phyloP scores from a whole-genome alignment of 306 rosid species.

The Glycine soja region DNA sequence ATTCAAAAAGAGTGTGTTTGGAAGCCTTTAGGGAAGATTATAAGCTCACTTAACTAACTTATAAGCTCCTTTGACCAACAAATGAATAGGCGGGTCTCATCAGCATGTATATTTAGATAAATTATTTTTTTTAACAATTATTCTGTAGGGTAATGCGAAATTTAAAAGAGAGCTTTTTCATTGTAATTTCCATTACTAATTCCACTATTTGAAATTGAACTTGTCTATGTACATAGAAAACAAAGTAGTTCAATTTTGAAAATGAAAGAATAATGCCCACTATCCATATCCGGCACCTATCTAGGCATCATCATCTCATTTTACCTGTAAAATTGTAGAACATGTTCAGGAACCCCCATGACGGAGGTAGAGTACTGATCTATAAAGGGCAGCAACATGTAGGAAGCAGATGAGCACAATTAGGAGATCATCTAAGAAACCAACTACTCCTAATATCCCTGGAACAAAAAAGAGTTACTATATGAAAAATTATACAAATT shows the following conservation, averaged over 20 bases:
- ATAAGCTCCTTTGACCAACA: no score
- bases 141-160: not conserved
- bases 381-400: conserved; percentile 78
- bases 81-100: not conserved
- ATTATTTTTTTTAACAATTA: not conserved
- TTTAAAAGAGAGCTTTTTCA: not conserved
- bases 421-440: conserved; percentile 81
- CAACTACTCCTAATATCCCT: conserved; percentile 84
- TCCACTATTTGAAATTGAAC: conserved; percentile 26
- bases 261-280: conserved; percentile 8
- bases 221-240: conserved; percentile 28
- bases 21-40: no score
- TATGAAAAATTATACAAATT: not conserved
- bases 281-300: not conserved
- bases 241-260: conserved; percentile 17
- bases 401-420: conserved; percentile 74
- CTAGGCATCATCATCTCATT: not conserved
- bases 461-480: conserved; percentile 32
- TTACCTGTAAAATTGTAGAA: conserved; percentile 11
- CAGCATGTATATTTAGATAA: not conserved
- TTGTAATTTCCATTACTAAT: not conserved
- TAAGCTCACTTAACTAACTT: no score
- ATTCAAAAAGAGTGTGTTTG: not conserved
- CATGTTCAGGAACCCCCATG: conserved; percentile 70
- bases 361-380: conserved; percentile 74